Evolutionary conservation across 768 basidiomycete species (phyloP), one percentile per base, ranked within the genome.

Genomic region (Amylocystis lapponica): DNA sequence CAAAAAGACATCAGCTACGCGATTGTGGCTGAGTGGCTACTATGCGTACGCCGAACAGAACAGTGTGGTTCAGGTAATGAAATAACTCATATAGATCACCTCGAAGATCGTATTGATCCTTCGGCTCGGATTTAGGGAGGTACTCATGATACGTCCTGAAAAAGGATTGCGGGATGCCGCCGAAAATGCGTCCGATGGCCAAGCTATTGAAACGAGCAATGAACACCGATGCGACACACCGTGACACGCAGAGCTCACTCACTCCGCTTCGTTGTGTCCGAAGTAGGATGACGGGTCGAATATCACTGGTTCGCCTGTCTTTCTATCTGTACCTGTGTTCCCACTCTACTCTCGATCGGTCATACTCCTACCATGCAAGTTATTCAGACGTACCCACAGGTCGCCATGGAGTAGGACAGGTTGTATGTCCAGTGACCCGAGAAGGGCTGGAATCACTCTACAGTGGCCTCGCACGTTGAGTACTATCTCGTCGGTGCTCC

Each of bases 201-300:
- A 90, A 72, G 49, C 86, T 87, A 46, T 16, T 27, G 29, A 27
- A 13, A 16, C 3, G 19, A 38, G 26, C n/a, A 16, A 39, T 23
- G 27, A 7, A 19, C 17, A 8, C 27, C n/a, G 29, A 43, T 14
- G 41, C 13, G 27, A 19, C 39, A 50, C 39, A 50, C 17, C 39
- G 35, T n/a, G 21, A 34, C 39, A 26, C 11, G 17, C 30, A 11
- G 20, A 12, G 10, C 17, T 33, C 23, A 61, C 78, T 63, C 52
- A 89, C 87, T 90, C 87, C 12, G 82, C 81, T 64, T 90, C 87
- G 47, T 81, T 81, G 53, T 89, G 87, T 2, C 87, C 87, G 51
- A 75, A 89, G 55, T 79, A 85, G 4, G 83, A 84, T 3, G 86
- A 79, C 3, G 86, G 85, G 53, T 90, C 86, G 50, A 79, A 89